A percentile compares a stretch with the other conserved stretches of the same genome.
Conservation (phyloP, 306 rosid species). For the Cucumis cinereus region DNA sequence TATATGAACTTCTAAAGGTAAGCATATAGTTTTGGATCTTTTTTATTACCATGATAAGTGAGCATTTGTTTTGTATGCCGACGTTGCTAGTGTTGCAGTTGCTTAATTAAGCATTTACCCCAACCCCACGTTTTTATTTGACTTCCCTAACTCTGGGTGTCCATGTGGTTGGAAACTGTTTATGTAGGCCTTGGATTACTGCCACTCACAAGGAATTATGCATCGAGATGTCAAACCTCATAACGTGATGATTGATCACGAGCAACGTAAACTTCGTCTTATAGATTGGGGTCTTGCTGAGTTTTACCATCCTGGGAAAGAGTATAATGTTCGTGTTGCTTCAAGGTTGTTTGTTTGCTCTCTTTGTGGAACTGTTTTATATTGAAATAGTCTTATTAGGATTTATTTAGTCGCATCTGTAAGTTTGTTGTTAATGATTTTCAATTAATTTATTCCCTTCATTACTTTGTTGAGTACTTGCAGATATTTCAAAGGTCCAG, state of each 20-base stretch:
- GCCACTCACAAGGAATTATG: slow-evolving; percentile 40
- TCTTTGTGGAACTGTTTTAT: neutral
- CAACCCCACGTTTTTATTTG: neutral
- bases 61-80: neutral
- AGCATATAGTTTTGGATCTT: neutral
- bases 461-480: neutral
- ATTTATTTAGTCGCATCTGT: neutral
- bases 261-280: slow-evolving; percentile 32
- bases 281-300: slow-evolving; percentile 45
- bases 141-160: neutral
- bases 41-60: neutral
- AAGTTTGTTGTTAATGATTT: neutral
- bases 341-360: slow-evolving; percentile 20
- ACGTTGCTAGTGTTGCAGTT: neutral
- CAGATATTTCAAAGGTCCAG: slow-evolving; percentile 38
- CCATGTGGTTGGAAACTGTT: neutral
- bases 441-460: neutral
- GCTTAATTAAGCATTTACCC: neutral
- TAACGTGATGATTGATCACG: slow-evolving; percentile 41
- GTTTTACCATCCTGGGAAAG: slow-evolving; percentile 40
- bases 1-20: slow-evolving; percentile 34
- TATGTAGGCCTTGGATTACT: slow-evolving; percentile 31
- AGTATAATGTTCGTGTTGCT: slow-evolving; percentile 36
- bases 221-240: slow-evolving; percentile 42
- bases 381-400: neutral